These are phyloP conservation scores for Phaseolus lunatus DNA, from an alignment of 306 rosid species.

Conservation along the genomic window DNA sequence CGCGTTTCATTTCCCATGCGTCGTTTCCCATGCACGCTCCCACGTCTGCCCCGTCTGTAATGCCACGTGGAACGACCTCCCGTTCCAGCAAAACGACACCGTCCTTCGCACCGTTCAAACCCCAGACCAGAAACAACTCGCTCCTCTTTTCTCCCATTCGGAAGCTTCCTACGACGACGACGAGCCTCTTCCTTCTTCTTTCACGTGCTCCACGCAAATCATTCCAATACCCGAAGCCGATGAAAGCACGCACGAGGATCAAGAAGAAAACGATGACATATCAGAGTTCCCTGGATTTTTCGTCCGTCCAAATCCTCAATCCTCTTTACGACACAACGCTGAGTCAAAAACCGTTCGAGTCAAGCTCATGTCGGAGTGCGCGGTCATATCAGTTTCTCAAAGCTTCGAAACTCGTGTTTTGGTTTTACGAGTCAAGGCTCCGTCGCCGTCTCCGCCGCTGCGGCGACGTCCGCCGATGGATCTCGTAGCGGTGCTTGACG, in stretches of 20 bases:
- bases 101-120: not conserved
- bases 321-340: constrained; percentile 2
- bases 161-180: constrained; percentile 62
- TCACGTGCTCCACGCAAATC: constrained; percentile 40
- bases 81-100: constrained; percentile 31
- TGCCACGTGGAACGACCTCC: constrained; percentile 69
- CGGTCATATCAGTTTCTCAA: constrained; percentile 51
- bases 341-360: constrained; percentile 56
- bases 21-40: constrained; percentile 59
- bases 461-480: constrained; percentile 54
- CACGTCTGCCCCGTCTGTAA: constrained; percentile 76
- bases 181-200: constrained; percentile 59
- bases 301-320: constrained; percentile 52
- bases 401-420: constrained; percentile 59
- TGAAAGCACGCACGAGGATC: constrained; percentile 44
- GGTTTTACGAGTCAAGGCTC: constrained; percentile 66
- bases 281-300: constrained; percentile 68
- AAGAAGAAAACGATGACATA: constrained; percentile 29
- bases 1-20: constrained; percentile 83
- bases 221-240: constrained; percentile 64
- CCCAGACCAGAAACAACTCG: not conserved
- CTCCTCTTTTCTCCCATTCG: constrained; percentile 22
- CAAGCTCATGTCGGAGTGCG: constrained; percentile 64
- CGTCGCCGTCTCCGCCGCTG: constrained; percentile 32
- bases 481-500: constrained; percentile 68